Evolutionary conservation across 306 rosid genomes (phyloP).

Genomic region (Castanospermum australe): DNA sequence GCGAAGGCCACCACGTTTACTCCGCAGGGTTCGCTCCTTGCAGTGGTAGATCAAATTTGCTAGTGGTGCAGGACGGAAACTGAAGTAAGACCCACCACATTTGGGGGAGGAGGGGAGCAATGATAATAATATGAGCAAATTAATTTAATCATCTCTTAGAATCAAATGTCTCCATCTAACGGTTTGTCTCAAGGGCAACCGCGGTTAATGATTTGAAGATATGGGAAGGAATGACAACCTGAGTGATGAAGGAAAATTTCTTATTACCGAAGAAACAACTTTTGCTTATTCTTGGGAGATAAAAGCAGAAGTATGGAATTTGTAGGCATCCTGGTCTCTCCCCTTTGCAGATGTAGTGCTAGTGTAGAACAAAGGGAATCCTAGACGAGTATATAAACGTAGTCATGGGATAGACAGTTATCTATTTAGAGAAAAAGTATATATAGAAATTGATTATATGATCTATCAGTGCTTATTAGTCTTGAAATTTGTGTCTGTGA

Average conservation of each 20-base stretch:
- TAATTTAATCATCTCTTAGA: constrained; percentile 11
- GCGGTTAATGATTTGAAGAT: constrained; percentile 8
- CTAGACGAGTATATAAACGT: constrained; percentile 26
- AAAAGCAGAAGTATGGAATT: constrained; percentile 33
- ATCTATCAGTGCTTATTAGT: neutral
- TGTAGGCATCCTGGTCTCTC: constrained; percentile 33
- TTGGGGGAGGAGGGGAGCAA: neutral
- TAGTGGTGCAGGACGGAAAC: constrained; percentile 20
- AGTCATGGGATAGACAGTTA: constrained; percentile 19
- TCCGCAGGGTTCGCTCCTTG: constrained; percentile 63
- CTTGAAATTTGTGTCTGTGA: neutral
- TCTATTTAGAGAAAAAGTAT: constrained; percentile 15
- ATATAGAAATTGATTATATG: constrained; percentile 19
- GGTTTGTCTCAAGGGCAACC: constrained; percentile 17
- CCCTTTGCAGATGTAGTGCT: constrained; percentile 25
- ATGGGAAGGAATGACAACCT: constrained; percentile 32
- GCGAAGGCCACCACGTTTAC: constrained; percentile 61
- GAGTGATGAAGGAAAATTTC: constrained; percentile 30
- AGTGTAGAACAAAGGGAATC: constrained; percentile 21
- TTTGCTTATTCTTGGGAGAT: constrained; percentile 25
- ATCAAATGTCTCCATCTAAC: constrained; percentile 5
- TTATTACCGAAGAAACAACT: constrained; percentile 23
- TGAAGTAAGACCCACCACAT: constrained; percentile 1
- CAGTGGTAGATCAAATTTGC: constrained; percentile 63
- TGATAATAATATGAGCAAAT: constrained; percentile 4